These are phyloP conservation scores for Botrytis hyacinthi DNA, from an alignment of 2,329 filamentous ascomycete genomes.

Conservation along the genomic window DNA sequence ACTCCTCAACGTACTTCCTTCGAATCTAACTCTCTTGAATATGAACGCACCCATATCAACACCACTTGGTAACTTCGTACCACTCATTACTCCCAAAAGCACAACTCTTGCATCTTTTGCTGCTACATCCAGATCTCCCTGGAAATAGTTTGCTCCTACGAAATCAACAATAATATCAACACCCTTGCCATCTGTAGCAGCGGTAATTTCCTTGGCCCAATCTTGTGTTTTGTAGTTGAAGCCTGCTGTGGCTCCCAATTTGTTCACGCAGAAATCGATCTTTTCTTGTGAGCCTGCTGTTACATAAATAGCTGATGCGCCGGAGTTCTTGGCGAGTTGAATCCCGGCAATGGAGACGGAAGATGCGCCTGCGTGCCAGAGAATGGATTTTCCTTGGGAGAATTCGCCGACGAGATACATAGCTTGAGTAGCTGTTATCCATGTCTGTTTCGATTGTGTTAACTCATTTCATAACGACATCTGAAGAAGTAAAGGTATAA, in stretches of 20 bases:
- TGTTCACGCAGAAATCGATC: slow-evolving; percentile 70
- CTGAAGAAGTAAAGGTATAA: neutral
- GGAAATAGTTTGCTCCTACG: slow-evolving; percentile 76
- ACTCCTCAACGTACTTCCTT: slow-evolving; percentile 81
- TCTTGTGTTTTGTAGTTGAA: slow-evolving; percentile 81
- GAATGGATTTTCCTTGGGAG: slow-evolving; percentile 64
- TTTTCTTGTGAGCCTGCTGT: slow-evolving; percentile 81
- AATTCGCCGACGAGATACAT: slow-evolving; percentile 80
- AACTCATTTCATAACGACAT: neutral
- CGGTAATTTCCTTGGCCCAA: slow-evolving; percentile 71
- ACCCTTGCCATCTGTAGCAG: slow-evolving; percentile 70
- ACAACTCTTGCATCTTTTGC: slow-evolving; percentile 77
- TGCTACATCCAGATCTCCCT: slow-evolving; percentile 71
- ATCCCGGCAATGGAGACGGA: slow-evolving; percentile 85
- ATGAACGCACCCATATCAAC: slow-evolving; percentile 73
- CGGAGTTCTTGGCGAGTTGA: slow-evolving; percentile 69
- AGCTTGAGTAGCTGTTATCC: slow-evolving; percentile 91
- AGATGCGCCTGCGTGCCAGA: slow-evolving; percentile 94
- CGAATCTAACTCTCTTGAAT: slow-evolving; percentile 72
- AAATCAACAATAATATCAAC: slow-evolving; percentile 88
- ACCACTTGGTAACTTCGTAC: slow-evolving; percentile 61
- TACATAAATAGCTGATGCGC: slow-evolving; percentile 71
- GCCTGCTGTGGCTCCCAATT: slow-evolving; percentile 73
- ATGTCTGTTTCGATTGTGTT: slow-evolving; percentile 47
- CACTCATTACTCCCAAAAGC: slow-evolving; percentile 70